Base-by-base conservation (phyloP, 2,329 filamentous ascomycete genomes). In the Rhexocercosporidium sp. region DNA sequence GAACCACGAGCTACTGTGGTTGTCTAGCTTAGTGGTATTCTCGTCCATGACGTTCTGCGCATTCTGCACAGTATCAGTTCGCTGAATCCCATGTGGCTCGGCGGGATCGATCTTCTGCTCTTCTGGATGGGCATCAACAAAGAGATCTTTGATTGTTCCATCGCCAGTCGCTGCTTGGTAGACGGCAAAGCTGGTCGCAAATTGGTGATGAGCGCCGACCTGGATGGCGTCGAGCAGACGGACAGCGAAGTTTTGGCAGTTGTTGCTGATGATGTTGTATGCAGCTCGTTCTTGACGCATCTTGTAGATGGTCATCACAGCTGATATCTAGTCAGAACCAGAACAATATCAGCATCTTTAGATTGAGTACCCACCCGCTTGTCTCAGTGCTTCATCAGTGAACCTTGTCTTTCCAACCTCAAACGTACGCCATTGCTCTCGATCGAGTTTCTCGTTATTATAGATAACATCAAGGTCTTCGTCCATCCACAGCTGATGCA, bases 401-500 rank as follows among this genome's bases (percentile, higher is more conserved):
- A 86, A 86, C 6, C 79, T 79, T 22, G 85, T 86, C 74, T 83
- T 79, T 20, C 85, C 85, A 0, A 86, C 84, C 22, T 79, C 73
- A 61, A 84, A 86, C 0, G 82, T 85, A 7, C 77, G 79, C 85
- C 85, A 87, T 41, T 85, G 80, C 0, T 81, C 81, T 3, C 77
- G 76, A 0, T 79, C 75, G n/a, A 85, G 69, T 59, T 73, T 78
- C 25, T 82, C 82, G 66, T 88, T 88, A 59, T 82, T 85, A 71
- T 88, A 88, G 57, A 87, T 87, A 27, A 88, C 81, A 70, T 87
- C 78, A 12, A 87, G 81, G 12, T 83, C 78, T 73, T 88, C 85
- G 49, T 88, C 85, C 85, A 88, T 88, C 85, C 86, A 88, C n/a
- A 88, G 76, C 73, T 88, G 80, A 73, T 88, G 85, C 1, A 81